A percentile compares a stretch with the other conserved stretches of the same genome.
phyloP scores from a whole-genome alignment of 495 filamentous ascomycete genomes.

The Penicillium riverlandense region DNA sequence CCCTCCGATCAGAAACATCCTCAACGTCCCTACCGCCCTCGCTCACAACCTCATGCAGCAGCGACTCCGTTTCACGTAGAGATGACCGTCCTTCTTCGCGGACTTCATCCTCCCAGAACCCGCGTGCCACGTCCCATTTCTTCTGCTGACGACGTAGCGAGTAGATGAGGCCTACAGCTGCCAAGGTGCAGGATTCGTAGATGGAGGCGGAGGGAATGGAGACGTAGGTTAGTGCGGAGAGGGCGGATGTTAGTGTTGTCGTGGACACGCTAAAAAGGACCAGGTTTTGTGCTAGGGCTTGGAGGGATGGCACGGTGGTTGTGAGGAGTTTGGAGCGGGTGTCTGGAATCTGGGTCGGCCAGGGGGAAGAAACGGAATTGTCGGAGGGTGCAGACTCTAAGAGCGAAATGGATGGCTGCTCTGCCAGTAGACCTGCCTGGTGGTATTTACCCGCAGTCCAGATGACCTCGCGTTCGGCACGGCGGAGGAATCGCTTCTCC shows the following conservation, averaged over 20 bases:
- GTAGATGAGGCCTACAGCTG: constrained; percentile 68
- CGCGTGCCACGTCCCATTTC: constrained; percentile 65
- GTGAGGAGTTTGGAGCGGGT: constrained; percentile 49
- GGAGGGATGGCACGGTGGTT: constrained; percentile 64
- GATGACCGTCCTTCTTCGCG: constrained; percentile 73
- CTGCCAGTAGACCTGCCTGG: constrained; percentile 53
- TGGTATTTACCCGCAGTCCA: constrained; percentile 75
- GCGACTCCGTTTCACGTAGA: constrained; percentile 60
- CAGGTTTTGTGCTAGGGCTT: constrained; percentile 71
- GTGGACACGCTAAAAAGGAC: constrained; percentile 68
- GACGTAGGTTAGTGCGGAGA: constrained; percentile 64
- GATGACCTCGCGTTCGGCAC: constrained; percentile 66
- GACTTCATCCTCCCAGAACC: constrained; percentile 67
- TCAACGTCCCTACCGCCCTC: constrained; percentile 31
- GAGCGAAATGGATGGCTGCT: constrained; percentile 4
- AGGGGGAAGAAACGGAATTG: constrained; percentile 18
- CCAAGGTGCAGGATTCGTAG: constrained; percentile 77
- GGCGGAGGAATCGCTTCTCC: constrained; percentile 60
- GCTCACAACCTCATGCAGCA: constrained; percentile 49
- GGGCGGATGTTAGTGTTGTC: constrained; percentile 50
- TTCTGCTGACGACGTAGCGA: constrained; percentile 68
- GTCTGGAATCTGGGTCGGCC: constrained; percentile 36
- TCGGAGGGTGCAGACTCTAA: constrained; percentile 6
- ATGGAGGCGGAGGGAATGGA: constrained; percentile 46
- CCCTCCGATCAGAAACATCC: constrained; percentile 32